Evolutionary conservation across 768 basidiomycete genomes (phyloP), one percentile per base, ranked within the genome.

Genomic region (Tephrocybe sp.): DNA sequence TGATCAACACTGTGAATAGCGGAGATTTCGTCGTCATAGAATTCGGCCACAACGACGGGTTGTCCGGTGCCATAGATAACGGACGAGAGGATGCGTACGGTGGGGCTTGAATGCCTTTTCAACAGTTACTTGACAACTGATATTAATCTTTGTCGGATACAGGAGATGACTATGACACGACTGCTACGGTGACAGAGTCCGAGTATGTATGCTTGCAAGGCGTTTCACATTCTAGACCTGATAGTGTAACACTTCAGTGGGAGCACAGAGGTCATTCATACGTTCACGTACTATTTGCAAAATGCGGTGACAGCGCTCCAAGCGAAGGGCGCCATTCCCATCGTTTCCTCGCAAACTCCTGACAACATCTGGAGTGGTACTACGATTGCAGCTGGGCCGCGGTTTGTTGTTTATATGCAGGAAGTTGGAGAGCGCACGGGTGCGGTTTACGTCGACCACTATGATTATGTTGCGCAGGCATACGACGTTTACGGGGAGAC

Each of bases 11-110:
- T 2, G 71, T 63, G 6, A 67, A 70, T 48, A 48, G 60, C 26
- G 71, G 72, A 11, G 73, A 75, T 49, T 73, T 69, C 59, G 75
- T 73, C 16, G 58, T 77, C 47, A 73, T 76, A 44, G 69, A 73
- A 50, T 76, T 79, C 41, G 77, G 76, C 2, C 78, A 78, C 54
- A 79, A 78, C 53, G 77, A 78, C 52, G 71, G 71, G 1, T 54
- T 60, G n/a, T 60, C 69, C 16, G 49, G 32, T 19, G 42, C 44
- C 26, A n/a, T 47, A 27, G 75, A 77, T 52, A 75, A 75, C 54
- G 75, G 75, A 3, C 62, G 70, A 39, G 63, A 75, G 51, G 67
- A 66, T 57, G 73, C 73, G 4, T 64, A 70, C 19, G 75, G 74
- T 30, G 36, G 34, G 46, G 26, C 28, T 30, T 12, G 28, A 30